Evolutionary conservation across 1,284 basidiomycete species (phyloP), one percentile per base, ranked within the genome.

Genomic region (Naganishia sp.): DNA sequence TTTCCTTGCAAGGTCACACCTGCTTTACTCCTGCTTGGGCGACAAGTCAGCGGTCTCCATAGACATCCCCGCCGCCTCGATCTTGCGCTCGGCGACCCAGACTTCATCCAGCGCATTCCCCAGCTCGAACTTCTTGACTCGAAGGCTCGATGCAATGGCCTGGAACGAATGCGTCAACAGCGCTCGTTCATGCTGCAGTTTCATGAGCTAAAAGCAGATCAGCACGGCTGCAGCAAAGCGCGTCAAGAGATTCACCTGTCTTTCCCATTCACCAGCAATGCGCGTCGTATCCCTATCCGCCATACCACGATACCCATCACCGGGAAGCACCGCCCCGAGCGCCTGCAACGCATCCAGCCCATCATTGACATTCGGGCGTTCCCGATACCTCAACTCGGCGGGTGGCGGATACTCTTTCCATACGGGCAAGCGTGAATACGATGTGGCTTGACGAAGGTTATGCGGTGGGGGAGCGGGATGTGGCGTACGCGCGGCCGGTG

Each of bases 71-170:
- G 59, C 59, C 11, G 59, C 59, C 16, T 61, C 59, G 11, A 61
- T 50, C 49, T 61, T 61, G 33, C 59, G 48, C 48, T 61, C 59
- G 36, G 59, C 59, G 10, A 61, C 59, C 59, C 59, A 61, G n/a
- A 61, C 45, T 15, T 61, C 59, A 42, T 61, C 59, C 45, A 61
- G 23, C 39, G 59, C 59, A n/a, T 61, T 61, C 2, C 36, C 36
- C 48, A 61, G 6, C 23, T 61, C 59, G 25, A 61, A 61, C 18
- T 61, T 61, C 28, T 43, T 52, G 36, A 61, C 33, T 25, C 59
- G 48, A 3, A 61, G 59, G 10, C 36, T 39, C n/a, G 59, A 61
- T 1, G 59, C 59, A 23, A 61, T 23, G 36, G 48, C 25, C 48
- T 61, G 59, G 23, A 61, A 61, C 23, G 59, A 39, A 39, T 61